phyloP scores from a whole-genome alignment of 2,329 filamentous ascomycete species.

The Aquanectria penicillioides region DNA sequence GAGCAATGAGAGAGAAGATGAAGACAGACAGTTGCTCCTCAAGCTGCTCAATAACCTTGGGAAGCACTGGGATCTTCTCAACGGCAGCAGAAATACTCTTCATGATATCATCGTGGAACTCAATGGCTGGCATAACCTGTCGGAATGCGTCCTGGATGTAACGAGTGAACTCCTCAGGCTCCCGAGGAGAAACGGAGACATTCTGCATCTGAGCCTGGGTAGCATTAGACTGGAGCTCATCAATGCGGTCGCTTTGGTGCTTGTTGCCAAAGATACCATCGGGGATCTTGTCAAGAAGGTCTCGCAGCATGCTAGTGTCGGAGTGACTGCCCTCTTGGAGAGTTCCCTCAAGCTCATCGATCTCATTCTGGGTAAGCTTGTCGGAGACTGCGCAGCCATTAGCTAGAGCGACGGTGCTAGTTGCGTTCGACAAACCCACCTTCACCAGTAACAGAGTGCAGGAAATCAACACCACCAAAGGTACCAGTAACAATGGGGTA shows the following conservation, averaged over 20 bases:
- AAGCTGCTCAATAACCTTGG: conserved; percentile 85
- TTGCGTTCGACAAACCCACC: conserved; percentile 47
- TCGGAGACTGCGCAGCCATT: conserved; percentile 71
- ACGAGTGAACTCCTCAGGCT: conserved; percentile 85
- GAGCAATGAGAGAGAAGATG: conserved; percentile 90
- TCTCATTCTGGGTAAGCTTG: conserved; percentile 90
- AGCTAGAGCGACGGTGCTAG: conserved; percentile 1
- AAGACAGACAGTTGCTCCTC: conserved; percentile 90
- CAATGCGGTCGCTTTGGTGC: conserved; percentile 78
- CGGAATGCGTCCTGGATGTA: conserved; percentile 78
- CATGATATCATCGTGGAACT: conserved; percentile 92
- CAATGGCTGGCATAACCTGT: conserved; percentile 88
- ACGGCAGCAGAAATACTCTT: conserved; percentile 80
- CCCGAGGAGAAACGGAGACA: conserved; percentile 76
- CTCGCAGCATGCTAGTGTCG: conserved; percentile 79
- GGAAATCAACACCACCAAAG: conserved; percentile 93
- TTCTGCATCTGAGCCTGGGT: conserved; percentile 79
- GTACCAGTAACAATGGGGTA: conserved; percentile 91
- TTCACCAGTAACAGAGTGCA: conserved; percentile 84
- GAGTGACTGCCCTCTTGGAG: conserved; percentile 71
- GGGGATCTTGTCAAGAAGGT: conserved; percentile 84
- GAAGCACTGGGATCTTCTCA: conserved; percentile 85
- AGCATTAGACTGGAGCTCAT: conserved; percentile 82
- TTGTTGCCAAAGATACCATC: conserved; percentile 80
- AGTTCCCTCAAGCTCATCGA: conserved; percentile 87